Evolutionary conservation across 306 rosid genomes (phyloP), one percentile per base, ranked within the genome.

Genomic region (Myrica gale): DNA sequence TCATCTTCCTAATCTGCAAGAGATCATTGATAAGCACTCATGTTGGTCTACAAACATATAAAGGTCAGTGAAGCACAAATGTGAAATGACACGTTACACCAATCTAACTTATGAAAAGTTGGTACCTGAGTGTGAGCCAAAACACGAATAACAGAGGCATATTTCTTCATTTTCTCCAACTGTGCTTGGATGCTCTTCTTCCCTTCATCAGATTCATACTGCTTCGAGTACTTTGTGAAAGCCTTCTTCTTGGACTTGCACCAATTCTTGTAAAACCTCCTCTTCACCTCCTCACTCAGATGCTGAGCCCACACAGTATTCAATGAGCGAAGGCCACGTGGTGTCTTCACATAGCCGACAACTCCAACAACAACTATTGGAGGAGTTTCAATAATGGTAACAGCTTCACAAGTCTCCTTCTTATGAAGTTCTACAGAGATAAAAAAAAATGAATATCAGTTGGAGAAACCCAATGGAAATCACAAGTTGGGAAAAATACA

Each of bases 201-300:
- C 17, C 97, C 97, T 6, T 88, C 97, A 0, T 88, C 96, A 61
- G 89, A 74, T 73, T 92, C 96, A 75, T 76, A 90, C 53, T 82
- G 89, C 89, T 84, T 90, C 0, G 96, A 87, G 84, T 92, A 90
- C 74, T 90, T 92, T 16, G 86, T 62, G 69, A 92, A 92, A 20
- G 96, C 97, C 90, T 86, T 92, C 96, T 92, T 88, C 92, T 92
- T 92, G 58, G 97, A 92, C 87, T 90, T 92, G 90, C 89, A 84
- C 96, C 93, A 92, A 72, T 92, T 92, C 87, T 92, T 90, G 45
- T 92, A 92, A 79, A 92, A 92, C 81, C 96, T 84, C 52, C 97
- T 82, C 86, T 76, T 92, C 3, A 92, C 50, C 75, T 92, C 97
- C 80, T 92, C 96, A 43, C 92, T 90, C 78, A 92, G 79, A 81